phyloP scores from a whole-genome alignment of 208 protist species.

The Leishmania major region DNA sequence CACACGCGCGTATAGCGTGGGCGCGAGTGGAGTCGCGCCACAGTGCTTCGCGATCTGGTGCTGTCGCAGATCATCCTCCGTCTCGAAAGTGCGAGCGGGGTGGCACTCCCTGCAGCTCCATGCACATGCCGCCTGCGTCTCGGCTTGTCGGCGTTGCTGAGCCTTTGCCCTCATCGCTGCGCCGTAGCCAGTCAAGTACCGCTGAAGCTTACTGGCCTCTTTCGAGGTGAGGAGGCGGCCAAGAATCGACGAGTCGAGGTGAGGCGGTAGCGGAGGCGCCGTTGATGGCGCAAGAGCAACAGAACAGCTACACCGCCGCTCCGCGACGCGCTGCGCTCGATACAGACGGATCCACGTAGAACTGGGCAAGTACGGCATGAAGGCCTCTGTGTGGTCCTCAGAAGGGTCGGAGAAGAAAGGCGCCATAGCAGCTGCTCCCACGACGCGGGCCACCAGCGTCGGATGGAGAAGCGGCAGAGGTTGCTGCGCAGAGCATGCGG shows the following conservation, averaged over 20 bases:
- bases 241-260: constrained; percentile 35
- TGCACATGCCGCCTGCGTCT: not conserved
- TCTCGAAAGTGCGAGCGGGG: constrained; percentile 28
- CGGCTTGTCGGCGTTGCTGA: not conserved
- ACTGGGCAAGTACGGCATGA: constrained; percentile 30
- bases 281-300: not conserved
- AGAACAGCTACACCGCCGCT: not conserved
- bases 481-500: not conserved
- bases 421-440: not conserved
- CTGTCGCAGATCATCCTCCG: constrained; percentile 27
- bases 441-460: constrained; percentile 7
- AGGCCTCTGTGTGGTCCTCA: not conserved
- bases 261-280: constrained; percentile 24
- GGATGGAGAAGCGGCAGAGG: constrained; percentile 42
- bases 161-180: constrained; percentile 17
- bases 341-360: constrained; percentile 21
- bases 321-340: constrained; percentile 18
- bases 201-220: constrained; percentile 45
- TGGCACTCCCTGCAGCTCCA: constrained; percentile 29
- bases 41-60: constrained; percentile 31
- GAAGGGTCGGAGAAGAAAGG: not conserved
- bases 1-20: constrained; percentile 37
- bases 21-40: constrained; percentile 15
- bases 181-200: constrained; percentile 39
- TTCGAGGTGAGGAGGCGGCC: constrained; percentile 41